A percentile compares a stretch with the other conserved stretches of the same genome.
Conservation (phyloP, 129 eudicot species). For the Lactuca sativa region DNA sequence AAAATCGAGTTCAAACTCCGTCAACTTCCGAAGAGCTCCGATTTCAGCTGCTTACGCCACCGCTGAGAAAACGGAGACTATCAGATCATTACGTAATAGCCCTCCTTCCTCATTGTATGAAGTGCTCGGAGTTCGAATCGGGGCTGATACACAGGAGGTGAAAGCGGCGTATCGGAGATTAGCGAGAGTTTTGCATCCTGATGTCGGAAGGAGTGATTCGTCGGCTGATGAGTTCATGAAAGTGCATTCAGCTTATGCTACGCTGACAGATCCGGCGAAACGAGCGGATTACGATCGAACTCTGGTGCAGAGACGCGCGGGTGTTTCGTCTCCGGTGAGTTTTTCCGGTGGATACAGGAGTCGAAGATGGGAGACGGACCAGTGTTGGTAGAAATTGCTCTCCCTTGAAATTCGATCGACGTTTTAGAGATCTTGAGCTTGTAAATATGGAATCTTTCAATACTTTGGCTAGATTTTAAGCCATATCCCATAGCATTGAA, state of each 20-base stretch:
- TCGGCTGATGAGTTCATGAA: conserved; percentile 60
- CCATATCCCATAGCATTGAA: background rate
- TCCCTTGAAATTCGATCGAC: background rate
- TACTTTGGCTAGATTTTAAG: conserved; percentile 16
- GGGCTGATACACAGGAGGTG: conserved; percentile 57
- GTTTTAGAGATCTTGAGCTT: background rate
- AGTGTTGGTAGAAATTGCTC: conserved; percentile 62
- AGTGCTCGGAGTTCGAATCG: conserved; percentile 51
- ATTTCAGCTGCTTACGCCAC: conserved; percentile 42
- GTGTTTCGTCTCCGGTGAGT: conserved; percentile 18
- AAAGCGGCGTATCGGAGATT: conserved; percentile 15
- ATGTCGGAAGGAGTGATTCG: conserved; percentile 35
- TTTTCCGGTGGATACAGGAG: conserved; percentile 1
- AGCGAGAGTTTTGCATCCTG: conserved; percentile 75
- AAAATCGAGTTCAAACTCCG: background rate
- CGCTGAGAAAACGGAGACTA: background rate
- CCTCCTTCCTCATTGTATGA: conserved; percentile 51
- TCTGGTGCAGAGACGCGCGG: conserved; percentile 32
- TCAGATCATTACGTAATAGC: conserved; percentile 7
- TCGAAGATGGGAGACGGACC: conserved; percentile 45
- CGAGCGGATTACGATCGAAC: conserved; percentile 66
- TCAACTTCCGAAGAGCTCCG: conserved; percentile 19
- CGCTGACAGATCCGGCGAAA: conserved; percentile 62
- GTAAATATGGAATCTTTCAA: conserved; percentile 4
- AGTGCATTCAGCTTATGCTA: background rate